phyloP scores from a whole-genome alignment of 345 rosid genomes.

The Syzygium aqueum region DNA sequence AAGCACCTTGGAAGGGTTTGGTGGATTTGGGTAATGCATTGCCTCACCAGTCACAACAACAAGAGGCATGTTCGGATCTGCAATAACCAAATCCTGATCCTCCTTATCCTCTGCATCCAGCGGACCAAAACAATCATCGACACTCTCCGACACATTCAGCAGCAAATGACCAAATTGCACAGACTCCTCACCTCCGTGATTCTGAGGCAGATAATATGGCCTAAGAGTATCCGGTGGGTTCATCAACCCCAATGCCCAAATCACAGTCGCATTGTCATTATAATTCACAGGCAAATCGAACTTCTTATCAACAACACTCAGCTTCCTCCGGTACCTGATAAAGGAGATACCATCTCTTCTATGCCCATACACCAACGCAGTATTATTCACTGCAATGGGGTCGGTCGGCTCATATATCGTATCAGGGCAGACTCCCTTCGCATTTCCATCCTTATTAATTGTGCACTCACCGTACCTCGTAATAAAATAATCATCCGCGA shows the following conservation, averaged over 20 bases:
- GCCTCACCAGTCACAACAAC: constrained; percentile 36
- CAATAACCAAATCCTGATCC: constrained; percentile 58
- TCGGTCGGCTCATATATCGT: constrained; percentile 40
- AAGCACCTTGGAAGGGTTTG: constrained; percentile 52
- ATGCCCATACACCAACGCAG: constrained; percentile 73
- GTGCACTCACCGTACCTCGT: constrained; percentile 61
- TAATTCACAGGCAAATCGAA: constrained; percentile 68
- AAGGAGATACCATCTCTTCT: constrained; percentile 92
- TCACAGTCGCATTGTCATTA: constrained; percentile 39
- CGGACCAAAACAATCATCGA: constrained; percentile 56
- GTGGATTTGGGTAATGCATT: constrained; percentile 56
- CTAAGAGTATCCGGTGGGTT: constrained; percentile 72
- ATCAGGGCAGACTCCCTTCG: constrained; percentile 87
- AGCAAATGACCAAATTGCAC: constrained; percentile 37
- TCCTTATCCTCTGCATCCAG: constrained; percentile 62
- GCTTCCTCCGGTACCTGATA: constrained; percentile 60
- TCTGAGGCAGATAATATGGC: constrained; percentile 79
- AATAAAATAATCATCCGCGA: constrained; percentile 80
- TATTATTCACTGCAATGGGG: constrained; percentile 52
- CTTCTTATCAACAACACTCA: constrained; percentile 50
- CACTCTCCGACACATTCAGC: constrained; percentile 34
- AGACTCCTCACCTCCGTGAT: constrained; percentile 56
- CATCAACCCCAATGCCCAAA: constrained; percentile 92
- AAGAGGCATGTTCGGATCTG: constrained; percentile 43
- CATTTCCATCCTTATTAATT: constrained; percentile 46